These are phyloP conservation scores for Pseudonectria buxi DNA, from an alignment of 2,329 filamentous ascomycete species.

Conservation along the genomic window DNA sequence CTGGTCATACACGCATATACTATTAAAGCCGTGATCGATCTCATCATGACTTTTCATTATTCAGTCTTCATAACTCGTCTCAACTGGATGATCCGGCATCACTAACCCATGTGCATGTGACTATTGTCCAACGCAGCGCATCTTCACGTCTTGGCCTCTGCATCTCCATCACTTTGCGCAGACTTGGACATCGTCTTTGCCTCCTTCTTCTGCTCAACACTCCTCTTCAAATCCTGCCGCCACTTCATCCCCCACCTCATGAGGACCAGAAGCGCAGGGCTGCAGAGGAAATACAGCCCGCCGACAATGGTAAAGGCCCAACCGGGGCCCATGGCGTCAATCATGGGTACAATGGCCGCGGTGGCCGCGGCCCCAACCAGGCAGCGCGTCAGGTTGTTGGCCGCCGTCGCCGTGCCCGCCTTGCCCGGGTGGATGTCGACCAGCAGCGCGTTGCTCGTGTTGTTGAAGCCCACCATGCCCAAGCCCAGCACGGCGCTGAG, in stretches of 20 bases:
- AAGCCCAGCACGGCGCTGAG: constrained; percentile 41
- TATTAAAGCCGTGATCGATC: too few relatives aligned
- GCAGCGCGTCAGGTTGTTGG: constrained; percentile 51
- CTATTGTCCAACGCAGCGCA: too few relatives aligned
- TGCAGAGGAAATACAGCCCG: constrained; percentile 32
- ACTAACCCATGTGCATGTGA: too few relatives aligned
- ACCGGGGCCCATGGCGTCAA: constrained; percentile 42
- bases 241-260: constrained; percentile 38
- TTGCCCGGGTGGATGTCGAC: constrained; percentile 49
- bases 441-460: constrained; percentile 44
- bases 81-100: too few relatives aligned
- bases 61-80: too few relatives aligned
- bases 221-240: constrained; percentile 29
- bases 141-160: too few relatives aligned
- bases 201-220: constrained; percentile 16
- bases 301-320: constrained; percentile 46
- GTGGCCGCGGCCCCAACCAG: constrained; percentile 46
- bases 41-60: too few relatives aligned
- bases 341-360: constrained; percentile 46
- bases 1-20: too few relatives aligned
- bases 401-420: constrained; percentile 48
- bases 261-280: constrained; percentile 34
- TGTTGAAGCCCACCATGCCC: constrained; percentile 48
- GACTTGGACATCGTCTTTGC: not conserved
- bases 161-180: too few relatives aligned